phyloP scores from a whole-genome alignment of 805 yeast species.

The Yarrowia keelungensis region DNA sequence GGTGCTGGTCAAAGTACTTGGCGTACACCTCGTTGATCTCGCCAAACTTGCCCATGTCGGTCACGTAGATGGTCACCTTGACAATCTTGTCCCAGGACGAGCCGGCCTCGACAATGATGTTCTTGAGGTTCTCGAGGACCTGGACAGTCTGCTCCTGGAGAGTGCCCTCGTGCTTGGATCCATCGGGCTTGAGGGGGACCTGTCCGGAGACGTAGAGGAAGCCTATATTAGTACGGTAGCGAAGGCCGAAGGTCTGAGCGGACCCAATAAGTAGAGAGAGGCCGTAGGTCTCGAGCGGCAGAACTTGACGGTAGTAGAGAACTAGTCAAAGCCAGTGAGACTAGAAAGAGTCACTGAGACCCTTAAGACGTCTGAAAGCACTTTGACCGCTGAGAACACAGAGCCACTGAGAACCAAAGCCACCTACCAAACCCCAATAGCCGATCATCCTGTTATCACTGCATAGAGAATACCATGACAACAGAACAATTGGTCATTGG shows the following conservation, averaged over 20 bases:
- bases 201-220: constrained; percentile 94
- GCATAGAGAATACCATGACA: no score
- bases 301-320: no score
- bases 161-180: constrained; percentile 79
- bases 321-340: no score
- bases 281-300: no score
- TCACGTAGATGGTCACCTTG: constrained; percentile 86
- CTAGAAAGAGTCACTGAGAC: no score
- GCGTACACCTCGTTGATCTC: constrained; percentile 86
- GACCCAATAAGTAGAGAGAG: not conserved
- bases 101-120: constrained; percentile 82
- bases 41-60: constrained; percentile 87
- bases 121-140: constrained; percentile 54
- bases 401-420: no score
- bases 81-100: constrained; percentile 83
- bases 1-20: constrained; percentile 50
- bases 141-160: constrained; percentile 60
- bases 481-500: no score
- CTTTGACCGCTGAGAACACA: no score
- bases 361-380: no score
- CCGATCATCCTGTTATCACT: no score
- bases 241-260: constrained; percentile 2
- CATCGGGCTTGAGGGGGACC: constrained; percentile 81
- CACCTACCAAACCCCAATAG: no score
- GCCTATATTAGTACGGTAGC: constrained; percentile 52